Base-by-base conservation (phyloP, 805 yeast genomes). In the Barnettozyma pratensis region DNA sequence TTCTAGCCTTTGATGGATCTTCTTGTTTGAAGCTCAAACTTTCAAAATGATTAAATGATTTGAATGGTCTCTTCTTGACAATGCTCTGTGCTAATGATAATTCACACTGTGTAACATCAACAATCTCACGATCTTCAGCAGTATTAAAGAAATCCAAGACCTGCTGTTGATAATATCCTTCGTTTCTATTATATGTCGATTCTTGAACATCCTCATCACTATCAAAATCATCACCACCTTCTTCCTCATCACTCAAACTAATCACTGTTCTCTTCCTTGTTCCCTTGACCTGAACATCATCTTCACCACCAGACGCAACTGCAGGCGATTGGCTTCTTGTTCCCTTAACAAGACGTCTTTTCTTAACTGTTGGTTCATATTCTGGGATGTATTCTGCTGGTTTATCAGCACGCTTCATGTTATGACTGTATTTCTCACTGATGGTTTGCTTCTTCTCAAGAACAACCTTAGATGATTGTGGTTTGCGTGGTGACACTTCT, bases 121-220 rank as follows among this genome's bases (percentile, higher is more conserved):
- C 77, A 41, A 94, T 70, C 62, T 91, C 96, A 48, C 81, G 79
- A 2, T 71, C 72, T 12, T 86, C 78, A 1, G 96, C 92, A 10
- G 80, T 77, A 65, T 94, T 94, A 54, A 92, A 72, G 57, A 94
- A 90, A 41, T 81, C 78, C 42, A 91, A 68, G 28, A 89, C 79
- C 50, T 87, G 81, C 12, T 72, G 72, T 58, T 85, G 91, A 54
- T 85, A 81, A 54, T 68, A 58, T 62, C 64, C 10, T 61, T 64
- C 10, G 59, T 56, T 1, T 55, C 44, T n/a, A 51, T 55, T 26
- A 57, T 68, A 41, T 1, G 57, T 61, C 36, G 59, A 58, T 11
- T 64, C 65, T 12, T 72, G 79, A 36, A 70, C 77, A 19, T 79
- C 80, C 58, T 73, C 64, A 51, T 79, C 81, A 37, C 65, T 66